These are phyloP conservation scores for Candida sanyaensis DNA, from an alignment of 1,139 yeast genomes.

Conservation along the genomic window DNA sequence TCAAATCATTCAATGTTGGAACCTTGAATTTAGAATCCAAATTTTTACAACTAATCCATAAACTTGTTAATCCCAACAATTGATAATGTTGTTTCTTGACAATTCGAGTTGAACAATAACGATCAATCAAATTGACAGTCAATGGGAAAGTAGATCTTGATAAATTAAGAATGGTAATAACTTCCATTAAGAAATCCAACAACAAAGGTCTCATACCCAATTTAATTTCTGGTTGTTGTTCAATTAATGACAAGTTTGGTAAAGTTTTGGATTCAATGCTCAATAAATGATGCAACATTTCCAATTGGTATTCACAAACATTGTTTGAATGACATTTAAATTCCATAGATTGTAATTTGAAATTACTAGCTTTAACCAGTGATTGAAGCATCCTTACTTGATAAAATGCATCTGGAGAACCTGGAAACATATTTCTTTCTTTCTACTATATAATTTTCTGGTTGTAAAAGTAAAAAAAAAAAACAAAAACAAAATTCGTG, in stretches of 20 bases:
- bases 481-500: neutral
- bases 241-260: conserved; percentile 43
- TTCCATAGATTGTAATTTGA: conserved; percentile 40
- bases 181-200: conserved; percentile 56
- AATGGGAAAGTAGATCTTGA: conserved; percentile 55
- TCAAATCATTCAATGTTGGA: conserved; percentile 56
- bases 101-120: conserved; percentile 50
- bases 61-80: conserved; percentile 65
- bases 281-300: conserved; percentile 41
- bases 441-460: neutral
- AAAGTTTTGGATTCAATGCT: conserved; percentile 32
- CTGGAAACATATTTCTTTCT: conserved; percentile 11
- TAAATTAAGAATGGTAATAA: conserved; percentile 49
- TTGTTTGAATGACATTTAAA: conserved; percentile 41
- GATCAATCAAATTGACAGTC: conserved; percentile 54
- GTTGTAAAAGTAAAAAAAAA: neutral
- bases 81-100: conserved; percentile 63
- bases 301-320: conserved; percentile 42
- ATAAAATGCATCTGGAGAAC: conserved; percentile 40
- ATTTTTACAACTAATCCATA: conserved; percentile 76
- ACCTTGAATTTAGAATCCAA: conserved; percentile 68
- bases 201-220: conserved; percentile 52
- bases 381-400: conserved; percentile 35
- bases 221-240: conserved; percentile 54
- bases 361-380: conserved; percentile 34